These are phyloP conservation scores for Blastobotrys illinoisensis DNA, from an alignment of 1,139 yeast genomes.

Conservation along the genomic window DNA sequence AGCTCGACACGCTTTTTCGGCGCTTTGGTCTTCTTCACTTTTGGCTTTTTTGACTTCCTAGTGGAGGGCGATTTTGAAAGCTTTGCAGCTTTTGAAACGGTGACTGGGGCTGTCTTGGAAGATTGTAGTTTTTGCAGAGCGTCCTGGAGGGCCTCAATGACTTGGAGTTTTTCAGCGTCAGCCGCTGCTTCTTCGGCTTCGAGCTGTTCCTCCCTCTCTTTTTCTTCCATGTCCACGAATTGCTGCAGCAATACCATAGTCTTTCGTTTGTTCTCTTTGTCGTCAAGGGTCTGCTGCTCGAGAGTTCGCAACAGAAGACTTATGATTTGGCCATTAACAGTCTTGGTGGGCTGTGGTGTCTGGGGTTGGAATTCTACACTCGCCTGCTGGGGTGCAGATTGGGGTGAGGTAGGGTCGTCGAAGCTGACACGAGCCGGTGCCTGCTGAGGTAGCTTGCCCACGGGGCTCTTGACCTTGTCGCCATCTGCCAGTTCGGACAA, in stretches of 20 bases:
- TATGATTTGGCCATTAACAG: neutral
- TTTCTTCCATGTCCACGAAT: neutral
- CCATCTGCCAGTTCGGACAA: neutral
- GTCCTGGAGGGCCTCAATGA: slow-evolving; percentile 8
- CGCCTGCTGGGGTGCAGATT: neutral
- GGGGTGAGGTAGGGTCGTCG: neutral
- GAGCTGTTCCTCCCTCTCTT: neutral
- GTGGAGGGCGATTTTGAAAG: neutral
- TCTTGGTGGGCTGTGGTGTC: neutral
- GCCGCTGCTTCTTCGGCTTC: neutral
- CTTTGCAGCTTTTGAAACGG: neutral
- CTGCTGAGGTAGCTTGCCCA: neutral
- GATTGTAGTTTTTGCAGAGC: slow-evolving; percentile 8
- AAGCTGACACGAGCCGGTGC: neutral
- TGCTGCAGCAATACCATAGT: neutral
- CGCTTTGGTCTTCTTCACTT: slow-evolving; percentile 2
- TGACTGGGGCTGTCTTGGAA: neutral
- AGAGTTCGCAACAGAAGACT: neutral
- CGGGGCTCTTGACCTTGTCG: neutral
- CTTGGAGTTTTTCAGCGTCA: slow-evolving; percentile 2
- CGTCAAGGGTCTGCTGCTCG: neutral
- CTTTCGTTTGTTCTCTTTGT: neutral
- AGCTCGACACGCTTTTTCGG: slow-evolving; percentile 2
- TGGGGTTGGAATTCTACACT: neutral
- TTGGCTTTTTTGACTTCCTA: neutral